A percentile compares a stretch with the other conserved stretches of the same genome.
These are phyloP conservation scores for Discostella stelligera DNA, from an alignment of 352 stramenopile species.

Conservation along the genomic window DNA sequence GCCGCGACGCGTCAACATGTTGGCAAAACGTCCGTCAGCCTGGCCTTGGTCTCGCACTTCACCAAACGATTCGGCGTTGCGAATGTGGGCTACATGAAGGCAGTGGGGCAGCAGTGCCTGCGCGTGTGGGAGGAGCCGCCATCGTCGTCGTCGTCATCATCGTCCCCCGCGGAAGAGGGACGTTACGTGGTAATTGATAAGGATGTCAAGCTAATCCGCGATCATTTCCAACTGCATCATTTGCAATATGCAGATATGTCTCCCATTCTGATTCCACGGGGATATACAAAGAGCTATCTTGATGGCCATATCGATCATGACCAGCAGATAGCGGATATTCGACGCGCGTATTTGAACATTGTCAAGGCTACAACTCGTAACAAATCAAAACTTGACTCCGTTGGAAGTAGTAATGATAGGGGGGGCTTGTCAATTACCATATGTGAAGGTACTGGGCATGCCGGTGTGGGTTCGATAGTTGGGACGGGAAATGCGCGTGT, in stretches of 20 bases:
- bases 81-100: conserved; percentile 90
- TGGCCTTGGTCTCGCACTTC: conserved; percentile 91
- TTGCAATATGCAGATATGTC: conserved; percentile 93
- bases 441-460: conserved; percentile 93
- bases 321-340: conserved; percentile 83
- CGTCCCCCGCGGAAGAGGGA: background rate
- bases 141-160: conserved; percentile 22
- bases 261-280: conserved; percentile 92
- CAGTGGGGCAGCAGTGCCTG: conserved; percentile 90
- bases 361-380: conserved; percentile 14
- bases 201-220: conserved; percentile 90
- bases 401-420: conserved; percentile 20
- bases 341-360: conserved; percentile 53
- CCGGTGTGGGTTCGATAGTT: conserved; percentile 90
- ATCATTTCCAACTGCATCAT: conserved; percentile 93
- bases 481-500: conserved; percentile 93
- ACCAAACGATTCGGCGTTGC: conserved; percentile 84
- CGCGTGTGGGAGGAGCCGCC: conserved; percentile 35
- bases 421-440: conserved; percentile 89
- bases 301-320: conserved; percentile 86
- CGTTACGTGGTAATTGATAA: conserved; percentile 86
- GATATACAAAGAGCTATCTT: conserved; percentile 94
- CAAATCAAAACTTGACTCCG: background rate
- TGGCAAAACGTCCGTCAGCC: conserved; percentile 93
- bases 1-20: conserved; percentile 91